Evolutionary conservation across 345 rosid genomes (phyloP), one percentile per base, ranked within the genome.

Genomic region (Cardamine chenopodiifolia): DNA sequence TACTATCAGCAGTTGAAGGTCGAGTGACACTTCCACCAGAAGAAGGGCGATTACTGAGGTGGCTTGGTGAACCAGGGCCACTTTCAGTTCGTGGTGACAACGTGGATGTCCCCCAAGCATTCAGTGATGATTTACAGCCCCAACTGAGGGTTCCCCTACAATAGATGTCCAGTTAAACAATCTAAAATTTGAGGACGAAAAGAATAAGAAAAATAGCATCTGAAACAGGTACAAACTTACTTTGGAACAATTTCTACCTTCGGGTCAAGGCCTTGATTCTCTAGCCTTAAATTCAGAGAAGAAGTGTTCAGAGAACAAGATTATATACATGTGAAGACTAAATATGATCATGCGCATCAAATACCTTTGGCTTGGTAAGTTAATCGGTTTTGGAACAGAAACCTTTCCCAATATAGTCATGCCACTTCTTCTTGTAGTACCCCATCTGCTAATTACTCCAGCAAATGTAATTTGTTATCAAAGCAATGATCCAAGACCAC

Each of bases 181-280:
- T 11, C 8, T 15, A 11, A 44, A 17, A 17, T 8, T 11, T 45
- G 19, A 45, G 47, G 34, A 34, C 61, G 1, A 12, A 20, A 29
- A 49, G 26, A 61, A 62, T 35, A 63, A 62, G 22, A 8, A 56
- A 25, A 25, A 62, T 22, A 66, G 17, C 45, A 60, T 50, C 8
- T 52, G 54, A 59, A 65, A 32, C 8, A 56, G 31, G 20, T 40
- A 25, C 37, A 50, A 52, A 82, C 96, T 93, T 83, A 96, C 99
- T 90, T 96, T 82, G 99, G 99, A 63, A 96, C 99, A 75, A 96
- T 90, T 83, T 96, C 99, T 70, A 96, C 98, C 82, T 83, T 87
- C 8, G 96, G 99, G 75, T 96, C 95, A 84, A 90, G 84, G 34
- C 98, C 99, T 71, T 88, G 97, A 79, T 92, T 96, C 86, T 96